phyloP scores from a whole-genome alignment of 768 basidiomycete genomes.

The Gloeostereum incarnatum region DNA sequence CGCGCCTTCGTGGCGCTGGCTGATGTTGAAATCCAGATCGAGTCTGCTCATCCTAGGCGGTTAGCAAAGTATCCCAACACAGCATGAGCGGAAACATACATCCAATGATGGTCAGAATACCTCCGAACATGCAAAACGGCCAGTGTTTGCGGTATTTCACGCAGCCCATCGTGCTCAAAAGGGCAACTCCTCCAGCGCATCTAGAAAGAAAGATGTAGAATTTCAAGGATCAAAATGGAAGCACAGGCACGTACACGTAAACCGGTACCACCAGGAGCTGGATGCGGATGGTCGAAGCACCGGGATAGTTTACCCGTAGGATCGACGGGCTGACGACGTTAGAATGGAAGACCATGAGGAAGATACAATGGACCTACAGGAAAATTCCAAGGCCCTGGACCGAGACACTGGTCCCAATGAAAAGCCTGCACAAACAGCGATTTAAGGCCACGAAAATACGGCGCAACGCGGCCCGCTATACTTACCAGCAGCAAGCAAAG shows the following conservation, averaged over 20 bases:
- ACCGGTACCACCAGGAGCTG: constrained; percentile 3
- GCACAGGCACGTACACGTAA: not conserved
- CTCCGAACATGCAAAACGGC: constrained; percentile 3
- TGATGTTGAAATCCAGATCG: constrained; percentile 1
- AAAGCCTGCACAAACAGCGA: too few species aligned
- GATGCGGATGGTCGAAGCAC: constrained; percentile 2
- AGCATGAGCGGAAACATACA: not conserved
- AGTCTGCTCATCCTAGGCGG: not conserved
- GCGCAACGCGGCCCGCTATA: too few species aligned
- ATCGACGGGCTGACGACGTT: constrained; percentile 7
- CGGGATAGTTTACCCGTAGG: too few species aligned
- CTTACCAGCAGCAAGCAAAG: constrained; percentile 1
- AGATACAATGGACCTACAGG: constrained; percentile 1
- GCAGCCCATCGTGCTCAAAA: constrained; percentile 3
- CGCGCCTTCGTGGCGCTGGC: not conserved
- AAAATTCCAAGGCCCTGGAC: constrained; percentile 5
- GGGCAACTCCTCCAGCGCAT: constrained; percentile 1
- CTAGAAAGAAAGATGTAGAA: not conserved
- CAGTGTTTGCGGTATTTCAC: constrained; percentile 2
- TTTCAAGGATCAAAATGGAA: too few species aligned
- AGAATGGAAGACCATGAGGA: constrained; percentile 3
- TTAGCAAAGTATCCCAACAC: too few species aligned
- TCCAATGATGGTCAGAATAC: constrained; percentile 1
- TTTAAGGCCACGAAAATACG: too few species aligned
- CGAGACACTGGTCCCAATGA: too few species aligned